A percentile compares a stretch with the other conserved stretches of the same genome.
Conservation (phyloP, 805 yeast species). For the Candida nonsorbophila region DNA sequence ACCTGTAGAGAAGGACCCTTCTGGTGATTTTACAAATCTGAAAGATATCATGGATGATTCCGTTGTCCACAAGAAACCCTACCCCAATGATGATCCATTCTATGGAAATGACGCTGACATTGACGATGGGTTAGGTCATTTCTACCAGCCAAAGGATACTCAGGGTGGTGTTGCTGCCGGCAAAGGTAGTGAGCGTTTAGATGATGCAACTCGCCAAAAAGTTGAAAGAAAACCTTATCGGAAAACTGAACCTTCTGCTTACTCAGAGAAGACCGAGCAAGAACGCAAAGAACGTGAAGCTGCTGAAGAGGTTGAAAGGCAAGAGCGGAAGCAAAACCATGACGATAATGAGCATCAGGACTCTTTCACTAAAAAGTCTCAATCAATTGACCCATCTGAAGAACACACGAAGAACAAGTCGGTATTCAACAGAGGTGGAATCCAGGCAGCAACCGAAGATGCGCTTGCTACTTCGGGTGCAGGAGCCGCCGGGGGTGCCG, state of each 20-base stretch:
- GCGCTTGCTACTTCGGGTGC: neutral
- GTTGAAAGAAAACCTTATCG: slow-evolving; percentile 8
- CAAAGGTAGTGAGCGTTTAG: slow-evolving; percentile 1
- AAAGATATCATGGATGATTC: slow-evolving; percentile 24
- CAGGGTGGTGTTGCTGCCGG: slow-evolving; percentile 17
- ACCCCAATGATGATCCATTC: slow-evolving; percentile 17
- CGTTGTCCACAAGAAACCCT: slow-evolving; percentile 9
- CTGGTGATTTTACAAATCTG: slow-evolving; percentile 30
- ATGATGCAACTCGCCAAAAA: slow-evolving; percentile 9
- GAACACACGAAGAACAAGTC: slow-evolving; percentile 27
- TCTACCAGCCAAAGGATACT: slow-evolving; percentile 31
- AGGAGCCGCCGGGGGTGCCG: neutral
- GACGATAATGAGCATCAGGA: slow-evolving; percentile 2
- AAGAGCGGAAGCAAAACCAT: slow-evolving; percentile 2
- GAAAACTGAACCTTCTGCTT: slow-evolving; percentile 13
- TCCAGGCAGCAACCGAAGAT: no score
- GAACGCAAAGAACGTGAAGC: slow-evolving; percentile 6
- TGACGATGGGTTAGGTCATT: slow-evolving; percentile 24
- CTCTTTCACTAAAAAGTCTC: slow-evolving; percentile 1
- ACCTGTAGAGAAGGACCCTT: slow-evolving; percentile 22
- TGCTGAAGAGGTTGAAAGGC: slow-evolving; percentile 5
- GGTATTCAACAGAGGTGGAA: slow-evolving; percentile 22
- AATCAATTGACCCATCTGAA: slow-evolving; percentile 15
- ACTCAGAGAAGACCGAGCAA: slow-evolving; percentile 7
- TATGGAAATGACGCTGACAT: slow-evolving; percentile 25